phyloP scores from a whole-genome alignment of 169 alveolate species.

The Plasmodium billcollinsi region DNA sequence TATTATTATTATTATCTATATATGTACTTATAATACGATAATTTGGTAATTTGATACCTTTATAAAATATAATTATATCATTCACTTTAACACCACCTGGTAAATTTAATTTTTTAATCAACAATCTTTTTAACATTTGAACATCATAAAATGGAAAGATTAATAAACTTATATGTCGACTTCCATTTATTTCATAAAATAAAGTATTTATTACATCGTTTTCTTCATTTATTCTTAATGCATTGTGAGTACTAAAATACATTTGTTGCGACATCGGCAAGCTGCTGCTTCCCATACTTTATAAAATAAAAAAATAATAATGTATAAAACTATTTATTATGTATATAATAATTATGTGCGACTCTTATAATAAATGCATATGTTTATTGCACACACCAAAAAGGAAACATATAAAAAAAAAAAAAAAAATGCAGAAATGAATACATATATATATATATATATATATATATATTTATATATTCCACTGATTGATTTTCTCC shows the following conservation, averaged over 20 bases:
- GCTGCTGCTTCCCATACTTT: constrained; percentile 77
- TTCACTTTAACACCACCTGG: constrained; percentile 85
- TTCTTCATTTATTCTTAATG: constrained; percentile 84
- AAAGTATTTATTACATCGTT: constrained; percentile 84
- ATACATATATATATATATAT: too few relatives aligned
- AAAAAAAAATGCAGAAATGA: too few relatives aligned
- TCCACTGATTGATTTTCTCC: too few relatives aligned
- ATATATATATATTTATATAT: too few relatives aligned
- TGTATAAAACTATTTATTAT: neutral
- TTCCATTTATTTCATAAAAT: constrained; percentile 88
- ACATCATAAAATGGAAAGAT: constrained; percentile 93
- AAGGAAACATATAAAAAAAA: too few relatives aligned
- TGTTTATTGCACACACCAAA: too few relatives aligned
- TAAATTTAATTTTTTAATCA: constrained; percentile 89
- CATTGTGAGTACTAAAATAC: constrained; percentile 91
- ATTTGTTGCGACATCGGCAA: constrained; percentile 88
- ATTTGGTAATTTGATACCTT: constrained; percentile 92
- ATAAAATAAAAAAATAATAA: neutral
- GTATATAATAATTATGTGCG: too few relatives aligned
- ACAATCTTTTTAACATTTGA: constrained; percentile 90
- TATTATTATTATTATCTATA: constrained; percentile 77
- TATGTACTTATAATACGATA: constrained; percentile 91
- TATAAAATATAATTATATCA: constrained; percentile 89
- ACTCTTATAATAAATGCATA: too few relatives aligned
- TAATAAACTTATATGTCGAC: constrained; percentile 85